Evolutionary conservation across 129 eudicot genomes (phyloP), one percentile per base, ranked within the genome.

Genomic region (Lonicera japonica): DNA sequence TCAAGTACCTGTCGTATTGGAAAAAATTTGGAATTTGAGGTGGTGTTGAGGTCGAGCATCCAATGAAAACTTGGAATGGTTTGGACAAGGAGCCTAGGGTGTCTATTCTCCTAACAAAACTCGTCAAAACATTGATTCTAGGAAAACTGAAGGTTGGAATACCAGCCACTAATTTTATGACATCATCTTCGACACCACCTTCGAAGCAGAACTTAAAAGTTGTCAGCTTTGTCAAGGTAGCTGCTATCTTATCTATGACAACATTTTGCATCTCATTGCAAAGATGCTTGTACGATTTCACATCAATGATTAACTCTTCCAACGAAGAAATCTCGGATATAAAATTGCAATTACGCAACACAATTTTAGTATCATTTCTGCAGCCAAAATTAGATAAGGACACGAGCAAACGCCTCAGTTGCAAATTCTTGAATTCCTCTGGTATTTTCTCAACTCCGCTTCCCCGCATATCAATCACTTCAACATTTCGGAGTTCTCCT

Each of bases 401-500:
- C 25, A 61, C 63, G 17, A 54, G 56, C 61, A 74, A 47, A 48
- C 75, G 80, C 61, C 58, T 69, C 4, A 75, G 24, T 2, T 11
- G 12, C 60, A 74, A 56, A 14, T 21, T 68, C 34, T 36, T 21
- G 11, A 75, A 48, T n/a, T 75, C 61, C 18, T 60, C 50, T 50
- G 80, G 75, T 68, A 68, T 21, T 40, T 38, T 48, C 2, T 21
- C 50, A 24, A 75, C 5, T 47, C 75, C 75, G n/a, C 62, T 68
- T 6, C 75, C 80, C 47, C 70, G 73, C 5, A 63, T 68, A 40
- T 69, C 75, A 25, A 75, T 70, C 60, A 68, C 74, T 68, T 74
- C 74, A 41, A 75, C 70, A 18, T 62, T 11, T 11, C 1, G 38
- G 68, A 75, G 75, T 21, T 43, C 20, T 61, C 50, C 69, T 39